Conservation (phyloP, 2,329 filamentous ascomycete species). For the Cladosporium oxysporum region DNA sequence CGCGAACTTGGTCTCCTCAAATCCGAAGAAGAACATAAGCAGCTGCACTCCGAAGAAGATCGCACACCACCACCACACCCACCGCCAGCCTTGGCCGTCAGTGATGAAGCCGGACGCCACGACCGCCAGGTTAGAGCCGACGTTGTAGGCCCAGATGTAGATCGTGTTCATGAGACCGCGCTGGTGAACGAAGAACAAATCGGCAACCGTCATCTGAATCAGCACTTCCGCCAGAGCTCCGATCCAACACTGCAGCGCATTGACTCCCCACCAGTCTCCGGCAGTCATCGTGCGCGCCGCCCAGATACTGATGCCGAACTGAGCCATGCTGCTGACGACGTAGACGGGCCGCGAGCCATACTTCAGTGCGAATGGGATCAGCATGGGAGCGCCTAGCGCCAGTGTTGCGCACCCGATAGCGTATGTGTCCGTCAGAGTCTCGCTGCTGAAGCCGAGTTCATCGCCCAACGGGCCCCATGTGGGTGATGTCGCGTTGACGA, state of each 20-base stretch:
- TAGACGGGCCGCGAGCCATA: constrained; percentile 55
- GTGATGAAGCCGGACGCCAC: constrained; percentile 47
- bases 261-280: constrained; percentile 47
- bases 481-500: constrained; percentile 44
- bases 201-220: constrained; percentile 53
- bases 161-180: constrained; percentile 50
- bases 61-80: constrained; percentile 52
- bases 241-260: constrained; percentile 47
- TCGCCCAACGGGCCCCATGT: constrained; percentile 47
- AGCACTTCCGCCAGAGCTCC: constrained; percentile 54
- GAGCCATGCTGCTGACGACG: constrained; percentile 49
- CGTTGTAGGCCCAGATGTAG: constrained; percentile 44
- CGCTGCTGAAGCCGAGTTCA: constrained; percentile 47
- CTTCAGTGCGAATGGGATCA: constrained; percentile 55
- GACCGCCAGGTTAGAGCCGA: constrained; percentile 42
- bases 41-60: constrained; percentile 43
- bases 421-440: constrained; percentile 47
- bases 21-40: constrained; percentile 46
- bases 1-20: constrained; percentile 43
- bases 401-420: constrained; percentile 51
- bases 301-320: constrained; percentile 54
- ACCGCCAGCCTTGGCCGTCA: constrained; percentile 50
- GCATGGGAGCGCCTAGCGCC: constrained; percentile 50
- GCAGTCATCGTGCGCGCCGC: constrained; percentile 45
- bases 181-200: constrained; percentile 50